phyloP scores from a whole-genome alignment of 73 alveolate species.

The Stentor coeruleus region DNA sequence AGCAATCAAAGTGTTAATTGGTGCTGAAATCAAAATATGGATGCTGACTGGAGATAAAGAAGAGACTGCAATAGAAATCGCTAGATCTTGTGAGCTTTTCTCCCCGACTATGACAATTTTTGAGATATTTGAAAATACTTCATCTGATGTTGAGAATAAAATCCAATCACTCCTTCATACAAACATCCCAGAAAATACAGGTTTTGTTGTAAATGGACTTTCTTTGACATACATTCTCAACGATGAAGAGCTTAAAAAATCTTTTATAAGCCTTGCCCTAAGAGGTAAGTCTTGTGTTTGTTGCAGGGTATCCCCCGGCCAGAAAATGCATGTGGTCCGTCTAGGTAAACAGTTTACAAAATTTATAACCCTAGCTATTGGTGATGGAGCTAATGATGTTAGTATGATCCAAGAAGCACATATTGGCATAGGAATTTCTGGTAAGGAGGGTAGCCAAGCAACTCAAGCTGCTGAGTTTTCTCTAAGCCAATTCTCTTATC shows the following conservation, averaged over 20 bases:
- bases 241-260: too few relatives aligned
- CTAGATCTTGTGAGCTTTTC: conserved; percentile 67
- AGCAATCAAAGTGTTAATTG: conserved; percentile 62
- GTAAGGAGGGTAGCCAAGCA: conserved; percentile 83
- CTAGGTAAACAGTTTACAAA: too few relatives aligned
- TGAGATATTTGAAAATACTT: conserved; percentile 41
- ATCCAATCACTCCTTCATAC: too few relatives aligned
- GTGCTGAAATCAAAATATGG: conserved; percentile 81
- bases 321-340: too few relatives aligned
- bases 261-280: too few relatives aligned
- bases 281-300: too few relatives aligned
- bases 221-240: too few relatives aligned
- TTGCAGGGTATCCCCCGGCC: too few relatives aligned
- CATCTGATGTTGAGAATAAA: too few relatives aligned
- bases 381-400: neutral
- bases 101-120: conserved; percentile 41
- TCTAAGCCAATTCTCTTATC: conserved; percentile 64
- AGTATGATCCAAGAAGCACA: conserved; percentile 26
- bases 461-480: conserved; percentile 82
- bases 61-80: conserved; percentile 77
- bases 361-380: conserved; percentile 44
- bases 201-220: too few relatives aligned
- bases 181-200: too few relatives aligned
- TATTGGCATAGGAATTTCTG: conserved; percentile 31
- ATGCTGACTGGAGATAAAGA: conserved; percentile 86